A percentile compares a stretch with the other conserved stretches of the same genome.
phyloP scores from a whole-genome alignment of 306 rosid species.

The Cicer judaicum region DNA sequence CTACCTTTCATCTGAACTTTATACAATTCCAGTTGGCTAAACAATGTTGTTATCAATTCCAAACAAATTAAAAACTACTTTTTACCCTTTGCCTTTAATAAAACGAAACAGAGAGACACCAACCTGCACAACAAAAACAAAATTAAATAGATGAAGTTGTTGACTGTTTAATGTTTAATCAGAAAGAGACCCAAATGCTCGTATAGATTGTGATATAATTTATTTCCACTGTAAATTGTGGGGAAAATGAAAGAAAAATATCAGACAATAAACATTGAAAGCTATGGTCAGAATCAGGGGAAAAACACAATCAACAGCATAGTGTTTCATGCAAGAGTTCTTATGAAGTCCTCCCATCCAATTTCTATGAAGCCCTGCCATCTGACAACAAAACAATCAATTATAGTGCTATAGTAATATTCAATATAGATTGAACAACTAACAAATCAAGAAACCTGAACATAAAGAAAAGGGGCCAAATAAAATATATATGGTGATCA shows the following conservation, averaged over 20 bases:
- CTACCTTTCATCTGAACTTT: constrained; percentile 21
- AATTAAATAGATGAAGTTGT: constrained; percentile 28
- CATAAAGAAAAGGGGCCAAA: constrained; percentile 14
- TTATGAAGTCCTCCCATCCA: constrained; percentile 11
- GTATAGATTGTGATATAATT: constrained; percentile 23
- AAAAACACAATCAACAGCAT: background rate
- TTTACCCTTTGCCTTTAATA: constrained; percentile 84
- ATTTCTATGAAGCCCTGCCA: constrained; percentile 8
- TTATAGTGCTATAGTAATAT: constrained; percentile 2
- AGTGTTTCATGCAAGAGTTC: constrained; percentile 30
- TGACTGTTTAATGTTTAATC: constrained; percentile 13
- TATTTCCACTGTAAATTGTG: constrained; percentile 6
- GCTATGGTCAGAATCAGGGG: background rate
- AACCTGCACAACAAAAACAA: constrained; percentile 68
- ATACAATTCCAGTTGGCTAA: constrained; percentile 36
- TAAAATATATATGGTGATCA: constrained; percentile 14
- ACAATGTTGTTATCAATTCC: constrained; percentile 4
- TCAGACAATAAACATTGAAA: background rate
- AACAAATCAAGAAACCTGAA: constrained; percentile 4
- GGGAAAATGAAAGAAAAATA: background rate
- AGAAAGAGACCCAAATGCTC: constrained; percentile 35
- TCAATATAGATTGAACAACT: constrained; percentile 13
- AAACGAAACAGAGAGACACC: constrained; percentile 81
- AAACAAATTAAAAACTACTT: constrained; percentile 31
- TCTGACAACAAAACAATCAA: constrained; percentile 18